phyloP scores from a whole-genome alignment of 1,139 yeast species.

The Arxiozyma slooffiae region DNA sequence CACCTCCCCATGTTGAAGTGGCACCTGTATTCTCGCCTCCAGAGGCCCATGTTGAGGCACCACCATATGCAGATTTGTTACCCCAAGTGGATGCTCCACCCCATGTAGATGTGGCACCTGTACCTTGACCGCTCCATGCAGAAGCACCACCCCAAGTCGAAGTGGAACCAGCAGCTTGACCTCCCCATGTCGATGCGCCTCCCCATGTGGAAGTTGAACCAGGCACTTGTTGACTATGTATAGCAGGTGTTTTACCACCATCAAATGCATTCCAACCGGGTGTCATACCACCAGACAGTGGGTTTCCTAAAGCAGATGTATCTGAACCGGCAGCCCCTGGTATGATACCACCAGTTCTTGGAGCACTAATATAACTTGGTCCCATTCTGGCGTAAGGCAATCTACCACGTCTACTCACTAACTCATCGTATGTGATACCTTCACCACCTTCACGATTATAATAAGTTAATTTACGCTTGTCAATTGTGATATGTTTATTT shows the following conservation, averaged over 20 bases:
- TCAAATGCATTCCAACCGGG: constrained; percentile 43
- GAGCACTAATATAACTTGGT: constrained; percentile 31
- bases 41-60: constrained; percentile 31
- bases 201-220: constrained; percentile 43
- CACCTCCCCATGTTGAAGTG: constrained; percentile 31
- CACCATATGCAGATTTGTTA: constrained; percentile 30
- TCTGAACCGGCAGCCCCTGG: constrained; percentile 17
- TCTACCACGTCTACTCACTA: constrained; percentile 36
- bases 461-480: constrained; percentile 66
- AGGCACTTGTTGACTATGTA: constrained; percentile 30
- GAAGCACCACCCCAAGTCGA: constrained; percentile 36
- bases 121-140: constrained; percentile 35
- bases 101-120: constrained; percentile 34
- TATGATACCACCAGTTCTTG: constrained; percentile 24
- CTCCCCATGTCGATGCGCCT: constrained; percentile 44
- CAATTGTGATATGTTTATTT: constrained; percentile 77
- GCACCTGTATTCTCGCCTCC: constrained; percentile 27
- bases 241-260: constrained; percentile 43
- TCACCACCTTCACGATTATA: constrained; percentile 51
- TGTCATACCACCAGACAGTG: constrained; percentile 41
- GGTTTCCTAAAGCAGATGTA: constrained; percentile 17
- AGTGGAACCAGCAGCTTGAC: constrained; percentile 38
- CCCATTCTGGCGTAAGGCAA: constrained; percentile 29
- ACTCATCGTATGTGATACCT: constrained; percentile 70
- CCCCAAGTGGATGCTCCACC: constrained; percentile 41